Evolutionary conservation across 495 filamentous ascomycete species (phyloP).

Genomic region (Hypoxylon perforatum): DNA sequence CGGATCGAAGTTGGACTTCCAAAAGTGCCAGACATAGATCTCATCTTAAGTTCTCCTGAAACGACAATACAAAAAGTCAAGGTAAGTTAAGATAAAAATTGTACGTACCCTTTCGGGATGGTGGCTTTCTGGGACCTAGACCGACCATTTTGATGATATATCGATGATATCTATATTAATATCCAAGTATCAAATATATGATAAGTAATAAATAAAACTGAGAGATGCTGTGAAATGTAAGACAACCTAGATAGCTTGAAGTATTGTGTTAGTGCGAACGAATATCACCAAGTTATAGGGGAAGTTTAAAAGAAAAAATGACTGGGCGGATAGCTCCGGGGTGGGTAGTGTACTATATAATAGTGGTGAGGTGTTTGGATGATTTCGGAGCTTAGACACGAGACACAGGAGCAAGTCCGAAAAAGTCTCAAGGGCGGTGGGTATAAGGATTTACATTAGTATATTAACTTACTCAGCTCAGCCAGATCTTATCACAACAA

Average conservation of each 20-base stretch:
- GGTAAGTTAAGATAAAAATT: slow-evolving; percentile 12
- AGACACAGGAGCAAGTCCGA: slow-evolving; percentile 8
- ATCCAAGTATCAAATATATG: slow-evolving; percentile 17
- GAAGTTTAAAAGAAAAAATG: slow-evolving; percentile 9
- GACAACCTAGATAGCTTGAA: slow-evolving; percentile 11
- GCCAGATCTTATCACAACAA: slow-evolving; percentile 25
- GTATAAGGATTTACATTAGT: background rate
- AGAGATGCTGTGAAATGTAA: slow-evolving; percentile 2
- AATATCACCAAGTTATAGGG: background rate
- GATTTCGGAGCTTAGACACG: slow-evolving; percentile 17
- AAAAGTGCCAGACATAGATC: background rate
- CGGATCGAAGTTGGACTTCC: background rate
- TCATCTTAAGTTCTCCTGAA: slow-evolving; percentile 31
- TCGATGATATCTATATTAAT: slow-evolving; percentile 22
- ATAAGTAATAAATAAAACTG: background rate
- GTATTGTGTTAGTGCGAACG: slow-evolving; percentile 13
- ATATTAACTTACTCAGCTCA: slow-evolving; percentile 40
- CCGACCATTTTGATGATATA: slow-evolving; percentile 73
- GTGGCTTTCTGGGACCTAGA: slow-evolving; percentile 75
- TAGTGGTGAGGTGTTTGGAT: slow-evolving; percentile 16
- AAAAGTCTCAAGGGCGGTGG: slow-evolving; percentile 3
- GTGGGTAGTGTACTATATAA: slow-evolving; percentile 17
- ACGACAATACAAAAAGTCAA: slow-evolving; percentile 12
- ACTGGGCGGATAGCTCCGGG: slow-evolving; percentile 19
- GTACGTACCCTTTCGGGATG: slow-evolving; percentile 79